phyloP scores from a whole-genome alignment of 768 basidiomycete genomes.

The Mycena vitilis region DNA sequence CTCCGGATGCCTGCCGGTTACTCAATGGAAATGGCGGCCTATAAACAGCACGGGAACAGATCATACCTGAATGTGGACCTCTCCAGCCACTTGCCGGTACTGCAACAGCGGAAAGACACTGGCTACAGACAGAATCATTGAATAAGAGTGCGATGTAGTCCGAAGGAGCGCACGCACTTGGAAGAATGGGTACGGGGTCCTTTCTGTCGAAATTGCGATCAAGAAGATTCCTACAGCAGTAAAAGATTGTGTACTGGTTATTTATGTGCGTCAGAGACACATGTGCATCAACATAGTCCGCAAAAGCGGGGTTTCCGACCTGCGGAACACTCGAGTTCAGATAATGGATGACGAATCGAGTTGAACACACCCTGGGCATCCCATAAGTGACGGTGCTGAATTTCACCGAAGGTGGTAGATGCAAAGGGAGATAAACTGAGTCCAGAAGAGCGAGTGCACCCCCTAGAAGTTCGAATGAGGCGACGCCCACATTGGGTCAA shows the following conservation, averaged over 20 bases:
- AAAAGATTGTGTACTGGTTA: slow-evolving; percentile 47
- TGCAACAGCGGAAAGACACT: slow-evolving; percentile 39
- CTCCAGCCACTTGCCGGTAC: slow-evolving; percentile 51
- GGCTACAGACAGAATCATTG: background rate
- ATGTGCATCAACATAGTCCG: slow-evolving; percentile 61
- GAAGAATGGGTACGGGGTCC: slow-evolving; percentile 47
- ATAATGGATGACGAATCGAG: background rate
- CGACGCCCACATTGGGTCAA: background rate
- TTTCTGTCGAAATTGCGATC: slow-evolving; percentile 31
- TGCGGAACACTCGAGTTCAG: slow-evolving; percentile 27
- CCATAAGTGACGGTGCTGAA: slow-evolving; percentile 42
- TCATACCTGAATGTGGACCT: slow-evolving; percentile 39
- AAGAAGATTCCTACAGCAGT: background rate
- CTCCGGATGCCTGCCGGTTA: slow-evolving; percentile 9
- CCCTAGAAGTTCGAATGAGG: slow-evolving; percentile 23
- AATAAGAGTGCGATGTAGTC: background rate
- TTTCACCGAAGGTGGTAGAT: slow-evolving; percentile 34
- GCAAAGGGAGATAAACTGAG: slow-evolving; percentile 43
- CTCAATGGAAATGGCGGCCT: background rate
- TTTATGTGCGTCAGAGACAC: slow-evolving; percentile 58
- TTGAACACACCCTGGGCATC: slow-evolving; percentile 36
- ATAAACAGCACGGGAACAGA: background rate
- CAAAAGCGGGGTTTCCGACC: slow-evolving; percentile 67
- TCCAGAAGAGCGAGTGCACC: slow-evolving; percentile 40
- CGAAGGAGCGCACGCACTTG: slow-evolving; percentile 33